These are phyloP conservation scores for Ochromonas danica DNA, from an alignment of 108 stramenopile genomes.

Conservation along the genomic window DNA sequence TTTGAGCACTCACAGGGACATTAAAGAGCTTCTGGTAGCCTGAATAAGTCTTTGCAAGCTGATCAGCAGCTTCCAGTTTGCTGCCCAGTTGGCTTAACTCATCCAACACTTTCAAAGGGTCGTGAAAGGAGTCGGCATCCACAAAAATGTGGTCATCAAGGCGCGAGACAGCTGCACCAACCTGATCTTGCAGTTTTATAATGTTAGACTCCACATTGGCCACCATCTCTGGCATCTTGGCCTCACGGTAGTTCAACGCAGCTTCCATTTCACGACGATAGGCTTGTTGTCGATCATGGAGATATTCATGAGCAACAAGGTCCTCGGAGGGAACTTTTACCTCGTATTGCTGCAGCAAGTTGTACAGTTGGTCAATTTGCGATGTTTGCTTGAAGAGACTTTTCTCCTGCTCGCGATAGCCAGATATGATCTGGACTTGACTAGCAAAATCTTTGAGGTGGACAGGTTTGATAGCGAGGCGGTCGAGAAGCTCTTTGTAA, in stretches of 20 bases:
- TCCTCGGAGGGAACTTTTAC: constrained; percentile 50
- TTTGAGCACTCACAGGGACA: constrained; percentile 47
- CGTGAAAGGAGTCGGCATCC: constrained; percentile 44
- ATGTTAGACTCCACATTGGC: constrained; percentile 52
- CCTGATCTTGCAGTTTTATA: constrained; percentile 52
- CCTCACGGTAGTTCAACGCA: constrained; percentile 41
- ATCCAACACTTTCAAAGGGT: constrained; percentile 36
- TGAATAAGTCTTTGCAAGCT: constrained; percentile 49
- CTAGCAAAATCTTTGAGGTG: constrained; percentile 58
- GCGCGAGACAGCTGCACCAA: constrained; percentile 37
- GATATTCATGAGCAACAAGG: constrained; percentile 56
- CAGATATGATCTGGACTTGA: constrained; percentile 47
- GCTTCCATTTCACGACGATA: constrained; percentile 44
- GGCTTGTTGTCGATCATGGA: constrained; percentile 41
- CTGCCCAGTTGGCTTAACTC: constrained; percentile 43
- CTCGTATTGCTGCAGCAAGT: constrained; percentile 44
- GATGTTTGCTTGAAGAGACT: constrained; percentile 38
- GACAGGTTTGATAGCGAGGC: constrained; percentile 40
- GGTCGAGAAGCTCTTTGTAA: constrained; percentile 44
- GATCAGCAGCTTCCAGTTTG: constrained; percentile 42
- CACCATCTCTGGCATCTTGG: constrained; percentile 53
- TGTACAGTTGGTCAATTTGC: constrained; percentile 59
- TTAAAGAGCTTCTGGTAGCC: constrained; percentile 56
- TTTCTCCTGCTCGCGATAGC: constrained; percentile 40
- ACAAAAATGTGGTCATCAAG: constrained; percentile 49